Conservation (phyloP, 2,329 filamentous ascomycete species). For the Neonectria coccinea region DNA sequence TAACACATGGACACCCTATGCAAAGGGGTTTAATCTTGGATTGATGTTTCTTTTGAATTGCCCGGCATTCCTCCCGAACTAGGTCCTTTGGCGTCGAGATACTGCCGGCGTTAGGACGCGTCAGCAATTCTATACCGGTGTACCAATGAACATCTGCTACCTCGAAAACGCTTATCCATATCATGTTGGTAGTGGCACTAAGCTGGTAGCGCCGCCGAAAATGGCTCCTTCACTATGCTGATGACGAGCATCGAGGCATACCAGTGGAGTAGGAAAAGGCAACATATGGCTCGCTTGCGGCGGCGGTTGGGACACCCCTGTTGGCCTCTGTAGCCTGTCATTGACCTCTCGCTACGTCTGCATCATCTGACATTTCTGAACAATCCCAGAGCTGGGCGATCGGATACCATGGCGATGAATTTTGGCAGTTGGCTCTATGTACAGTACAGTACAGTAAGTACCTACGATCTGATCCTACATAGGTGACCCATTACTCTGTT, state of each 20-base stretch:
- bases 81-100: background rate
- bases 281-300: conserved; percentile 15
- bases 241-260: background rate
- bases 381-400: conserved; percentile 13
- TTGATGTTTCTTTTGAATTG: background rate
- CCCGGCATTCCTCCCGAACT: background rate
- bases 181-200: background rate
- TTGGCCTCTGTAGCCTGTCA: background rate
- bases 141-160: background rate
- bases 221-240: background rate
- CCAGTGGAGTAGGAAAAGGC: conserved; percentile 10
- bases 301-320: conserved; percentile 15
- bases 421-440: background rate
- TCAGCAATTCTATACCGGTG: background rate
- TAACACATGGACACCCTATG: too few species aligned
- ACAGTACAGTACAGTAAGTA: background rate
- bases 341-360: background rate
- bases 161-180: too few species aligned
- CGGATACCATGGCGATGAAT: conserved; percentile 13
- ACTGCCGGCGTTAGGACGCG: background rate
- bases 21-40: background rate
- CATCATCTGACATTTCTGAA: conserved; percentile 1
- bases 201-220: background rate
- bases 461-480: conserved; percentile 23
- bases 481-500: too few species aligned